Evolutionary conservation across 495 filamentous ascomycete species (phyloP).

Genomic region (Daldinia loculata): DNA sequence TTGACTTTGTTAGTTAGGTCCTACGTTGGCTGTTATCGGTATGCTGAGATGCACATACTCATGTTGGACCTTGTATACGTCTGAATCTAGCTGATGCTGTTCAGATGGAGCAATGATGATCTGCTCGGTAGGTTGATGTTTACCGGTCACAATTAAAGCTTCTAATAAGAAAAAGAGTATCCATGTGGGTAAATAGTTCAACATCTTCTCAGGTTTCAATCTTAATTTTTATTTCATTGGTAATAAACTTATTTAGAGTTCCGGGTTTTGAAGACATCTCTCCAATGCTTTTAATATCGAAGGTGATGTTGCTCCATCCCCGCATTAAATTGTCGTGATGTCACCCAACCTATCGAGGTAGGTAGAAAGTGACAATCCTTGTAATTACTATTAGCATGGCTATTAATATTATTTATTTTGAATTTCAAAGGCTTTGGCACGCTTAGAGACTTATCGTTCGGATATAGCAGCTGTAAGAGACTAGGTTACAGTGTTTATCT

Average conservation of each 20-base stretch:
- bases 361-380: conserved; percentile 7
- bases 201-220: not conserved
- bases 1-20: conserved; percentile 1
- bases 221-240: not conserved
- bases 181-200: not conserved
- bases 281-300: not conserved
- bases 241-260: not conserved
- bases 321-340: conserved; percentile 39
- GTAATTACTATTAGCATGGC: not conserved
- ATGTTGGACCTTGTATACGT: conserved; percentile 27
- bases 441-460: no score
- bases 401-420: no score
- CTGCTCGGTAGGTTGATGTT: conserved; percentile 12
- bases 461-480: no score
- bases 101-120: conserved; percentile 8
- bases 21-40: not conserved
- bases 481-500: no score
- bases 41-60: conserved; percentile 11
- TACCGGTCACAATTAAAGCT: not conserved
- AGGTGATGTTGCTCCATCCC: conserved; percentile 7
- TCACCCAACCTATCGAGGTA: conserved; percentile 6
- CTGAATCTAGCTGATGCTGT: conserved; percentile 3
- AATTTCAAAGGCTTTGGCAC: no score
- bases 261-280: not conserved
- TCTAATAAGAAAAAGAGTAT: conserved; percentile 5